Evolutionary conservation across 306 rosid genomes (phyloP).

Genomic region (Vicia faba): DNA sequence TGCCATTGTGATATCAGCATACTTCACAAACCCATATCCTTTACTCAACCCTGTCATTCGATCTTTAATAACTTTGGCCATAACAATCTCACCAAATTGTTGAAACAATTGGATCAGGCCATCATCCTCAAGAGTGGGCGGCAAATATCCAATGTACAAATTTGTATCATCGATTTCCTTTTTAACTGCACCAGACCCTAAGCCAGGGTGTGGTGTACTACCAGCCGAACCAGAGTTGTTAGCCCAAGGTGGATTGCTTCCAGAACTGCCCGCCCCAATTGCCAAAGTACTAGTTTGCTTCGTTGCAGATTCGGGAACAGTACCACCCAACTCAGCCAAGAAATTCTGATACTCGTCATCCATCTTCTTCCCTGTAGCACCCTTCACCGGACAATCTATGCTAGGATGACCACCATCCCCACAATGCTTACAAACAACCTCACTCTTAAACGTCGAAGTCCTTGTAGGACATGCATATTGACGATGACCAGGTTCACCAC

Average conservation of each 20-base stretch:
- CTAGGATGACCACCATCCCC: slow-evolving; percentile 99
- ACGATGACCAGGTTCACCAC: slow-evolving; percentile 97
- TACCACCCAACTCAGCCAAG: slow-evolving; percentile 84
- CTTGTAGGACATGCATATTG: slow-evolving; percentile 94
- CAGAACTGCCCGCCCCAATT: slow-evolving; percentile 74
- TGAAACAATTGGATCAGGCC: slow-evolving; percentile 81
- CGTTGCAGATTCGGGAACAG: slow-evolving; percentile 62
- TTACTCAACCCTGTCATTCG: slow-evolving; percentile 81
- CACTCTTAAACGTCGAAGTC: slow-evolving; percentile 85
- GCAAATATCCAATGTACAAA: slow-evolving; percentile 93
- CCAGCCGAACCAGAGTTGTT: slow-evolving; percentile 52
- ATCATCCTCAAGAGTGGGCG: slow-evolving; percentile 93
- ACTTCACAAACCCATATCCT: slow-evolving; percentile 96
- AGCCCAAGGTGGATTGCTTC: slow-evolving; percentile 92
- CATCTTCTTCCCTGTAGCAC: slow-evolving; percentile 70
- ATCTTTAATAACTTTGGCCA: slow-evolving; percentile 96
- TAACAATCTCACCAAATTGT: slow-evolving; percentile 93
- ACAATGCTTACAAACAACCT: slow-evolving; percentile 89
- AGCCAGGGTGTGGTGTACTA: slow-evolving; percentile 58
- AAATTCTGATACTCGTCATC: slow-evolving; percentile 92
- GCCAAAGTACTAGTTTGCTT: slow-evolving; percentile 52
- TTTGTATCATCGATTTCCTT: slow-evolving; percentile 94
- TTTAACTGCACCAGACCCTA: slow-evolving; percentile 67
- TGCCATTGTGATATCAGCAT: slow-evolving; percentile 89
- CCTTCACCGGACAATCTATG: slow-evolving; percentile 97